Percentiles rank a stretch among this genome's conserved stretches.
Evolutionary conservation across 805 yeast genomes (phyloP).

Genomic region (Spathaspora arborariae): DNA sequence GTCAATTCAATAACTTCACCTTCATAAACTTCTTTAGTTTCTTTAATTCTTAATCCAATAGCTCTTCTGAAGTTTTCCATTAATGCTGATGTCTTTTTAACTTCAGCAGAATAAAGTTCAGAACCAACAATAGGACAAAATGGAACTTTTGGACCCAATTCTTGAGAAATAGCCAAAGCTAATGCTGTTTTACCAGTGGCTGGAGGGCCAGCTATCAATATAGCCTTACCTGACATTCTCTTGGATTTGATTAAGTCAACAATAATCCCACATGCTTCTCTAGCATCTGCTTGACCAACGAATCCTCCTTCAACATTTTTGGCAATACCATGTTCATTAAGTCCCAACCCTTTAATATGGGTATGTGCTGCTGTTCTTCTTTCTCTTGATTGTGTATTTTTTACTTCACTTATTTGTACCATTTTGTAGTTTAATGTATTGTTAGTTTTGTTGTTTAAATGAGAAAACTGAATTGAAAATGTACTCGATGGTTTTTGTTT

Average conservation of each 20-base stretch:
- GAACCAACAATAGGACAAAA: constrained; percentile 96
- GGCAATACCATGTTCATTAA: constrained; percentile 86
- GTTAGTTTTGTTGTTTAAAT: background rate
- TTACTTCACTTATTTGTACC: constrained; percentile 80
- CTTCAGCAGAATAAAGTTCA: constrained; percentile 93
- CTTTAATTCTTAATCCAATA: constrained; percentile 92
- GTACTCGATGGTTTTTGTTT: background rate
- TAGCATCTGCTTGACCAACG: constrained; percentile 70
- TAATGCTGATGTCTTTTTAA: constrained; percentile 91
- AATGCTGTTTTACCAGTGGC: constrained; percentile 98
- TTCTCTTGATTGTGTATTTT: constrained; percentile 48
- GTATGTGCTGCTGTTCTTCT: constrained; percentile 93
- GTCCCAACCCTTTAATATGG: constrained; percentile 91
- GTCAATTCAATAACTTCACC: constrained; percentile 96
- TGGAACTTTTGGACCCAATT: constrained; percentile 94
- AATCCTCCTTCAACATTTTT: constrained; percentile 84
- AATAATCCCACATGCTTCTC: constrained; percentile 92
- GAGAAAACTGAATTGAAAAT: background rate
- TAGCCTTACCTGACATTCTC: constrained; percentile 94
- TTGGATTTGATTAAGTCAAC: constrained; percentile 91
- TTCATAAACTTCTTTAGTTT: constrained; percentile 95
- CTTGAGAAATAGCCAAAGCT: constrained; percentile 94
- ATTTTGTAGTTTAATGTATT: constrained; percentile 24
- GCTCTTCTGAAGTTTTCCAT: constrained; percentile 97
- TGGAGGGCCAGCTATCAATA: constrained; percentile 93